phyloP scores from a whole-genome alignment of 2,329 filamentous ascomycete species.

The Pyrenophora graminea region DNA sequence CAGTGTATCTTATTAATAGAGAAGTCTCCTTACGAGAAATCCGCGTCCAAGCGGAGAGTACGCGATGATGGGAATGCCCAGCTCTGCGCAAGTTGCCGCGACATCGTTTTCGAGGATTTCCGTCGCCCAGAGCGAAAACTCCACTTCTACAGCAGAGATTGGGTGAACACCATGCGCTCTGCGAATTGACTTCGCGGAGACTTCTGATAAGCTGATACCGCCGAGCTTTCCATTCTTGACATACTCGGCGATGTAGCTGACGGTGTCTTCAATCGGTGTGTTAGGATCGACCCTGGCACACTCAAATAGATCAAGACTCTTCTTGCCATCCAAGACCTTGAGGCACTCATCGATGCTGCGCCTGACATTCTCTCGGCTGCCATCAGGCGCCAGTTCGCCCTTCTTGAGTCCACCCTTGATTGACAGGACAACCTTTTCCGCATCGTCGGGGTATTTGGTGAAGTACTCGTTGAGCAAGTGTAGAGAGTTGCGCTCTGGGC shows the following conservation, averaged over 20 bases:
- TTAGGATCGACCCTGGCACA: conserved; percentile 51
- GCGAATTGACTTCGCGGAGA: conserved; percentile 52
- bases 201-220: conserved; percentile 53
- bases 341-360: conserved; percentile 54
- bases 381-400: conserved; percentile 46
- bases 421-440: conserved; percentile 55
- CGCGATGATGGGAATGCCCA: conserved; percentile 68
- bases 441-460: conserved; percentile 56
- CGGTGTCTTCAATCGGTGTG: conserved; percentile 52
- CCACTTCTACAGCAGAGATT: conserved; percentile 64
- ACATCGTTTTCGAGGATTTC: conserved; percentile 64
- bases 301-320: conserved; percentile 56
- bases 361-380: conserved; percentile 47
- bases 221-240: conserved; percentile 51
- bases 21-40: conserved; percentile 48
- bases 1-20: background rate
- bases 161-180: conserved; percentile 58
- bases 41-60: conserved; percentile 73
- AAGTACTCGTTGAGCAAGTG: conserved; percentile 58
- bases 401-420: conserved; percentile 54
- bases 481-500: conserved; percentile 52
- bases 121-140: conserved; percentile 62
- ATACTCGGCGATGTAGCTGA: conserved; percentile 48
- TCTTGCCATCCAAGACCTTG: conserved; percentile 51
- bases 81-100: conserved; percentile 60